A percentile compares a stretch with the other conserved stretches of the same genome.
Evolutionary conservation across 148 eudicot genomes (phyloP).

Genomic region (Spergularia bocconei): DNA sequence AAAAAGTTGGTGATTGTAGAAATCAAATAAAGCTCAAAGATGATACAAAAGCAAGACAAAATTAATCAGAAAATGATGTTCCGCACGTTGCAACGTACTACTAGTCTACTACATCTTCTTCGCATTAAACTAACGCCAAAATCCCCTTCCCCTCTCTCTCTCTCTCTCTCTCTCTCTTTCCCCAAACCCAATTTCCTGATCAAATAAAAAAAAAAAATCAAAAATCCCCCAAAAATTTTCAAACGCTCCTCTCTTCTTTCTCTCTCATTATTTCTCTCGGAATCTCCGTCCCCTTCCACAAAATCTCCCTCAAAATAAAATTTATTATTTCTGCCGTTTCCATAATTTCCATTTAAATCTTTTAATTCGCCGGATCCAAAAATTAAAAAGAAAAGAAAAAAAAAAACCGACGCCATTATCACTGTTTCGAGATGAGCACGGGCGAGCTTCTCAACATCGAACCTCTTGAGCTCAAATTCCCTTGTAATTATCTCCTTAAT

Average conservation of each 20-base stretch:
- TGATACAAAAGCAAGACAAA: too few species aligned
- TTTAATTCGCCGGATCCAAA: constrained; percentile 19
- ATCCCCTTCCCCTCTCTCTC: too few species aligned
- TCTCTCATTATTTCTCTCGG: not conserved
- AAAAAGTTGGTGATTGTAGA: too few species aligned
- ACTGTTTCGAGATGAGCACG: constrained; percentile 49
- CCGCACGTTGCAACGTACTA: too few species aligned
- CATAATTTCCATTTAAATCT: not conserved
- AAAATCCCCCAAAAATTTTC: not conserved
- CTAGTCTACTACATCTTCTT: too few species aligned
- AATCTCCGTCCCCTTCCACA: not conserved
- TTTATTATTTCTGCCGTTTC: constrained; percentile 21
- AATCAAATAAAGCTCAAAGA: too few species aligned
- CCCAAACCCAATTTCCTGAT: too few species aligned
- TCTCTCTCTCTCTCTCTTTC: too few species aligned
- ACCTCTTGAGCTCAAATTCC: constrained; percentile 76
- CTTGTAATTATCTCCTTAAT: constrained; percentile 33
- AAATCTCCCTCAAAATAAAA: not conserved
- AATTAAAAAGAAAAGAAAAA: not conserved
- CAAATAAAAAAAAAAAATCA: too few species aligned
- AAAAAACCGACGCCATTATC: constrained; percentile 10
- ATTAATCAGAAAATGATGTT: too few species aligned
- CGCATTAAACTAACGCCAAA: too few species aligned
- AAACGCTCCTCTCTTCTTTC: too few species aligned
- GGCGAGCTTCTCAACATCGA: constrained; percentile 78